Base-by-base conservation (phyloP, 2,329 filamentous ascomycete species). In the Colletotrichum nymphaeae region DNA sequence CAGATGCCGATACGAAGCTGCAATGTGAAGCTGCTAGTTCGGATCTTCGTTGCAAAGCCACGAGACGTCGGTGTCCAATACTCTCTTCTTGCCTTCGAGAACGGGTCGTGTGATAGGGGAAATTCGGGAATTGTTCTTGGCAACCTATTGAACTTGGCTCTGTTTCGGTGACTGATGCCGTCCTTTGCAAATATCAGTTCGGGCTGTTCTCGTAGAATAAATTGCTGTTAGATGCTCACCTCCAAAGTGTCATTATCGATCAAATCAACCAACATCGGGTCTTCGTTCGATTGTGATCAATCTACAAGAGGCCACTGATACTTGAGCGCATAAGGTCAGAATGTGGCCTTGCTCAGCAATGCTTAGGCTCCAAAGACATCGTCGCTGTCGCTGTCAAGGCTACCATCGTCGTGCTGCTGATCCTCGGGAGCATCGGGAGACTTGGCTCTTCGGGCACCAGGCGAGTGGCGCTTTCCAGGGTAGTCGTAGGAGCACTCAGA, bases 401-500 rank as follows among this genome's bases (percentile, higher is more conserved):
- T 30, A 8, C 35, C 32, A n/a, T 37, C 26, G 53, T 56, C n/a
- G 52, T 52, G n/a, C 9, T 26, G 16, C 8, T 12, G 30, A 9
- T 63, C 52, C 4, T 28, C 14, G 4, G 24, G 30, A 22, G 24
- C 22, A 5, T 28, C 6, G 1, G 6, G 5, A 42, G 37, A 49
- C 28, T 53, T 19, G 3, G 14, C 46, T 35, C 22, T 24, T 14
- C 35, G 55, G 8, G 46, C 26, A 11, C 24, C 32, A 8, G 60
- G 42, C 32, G 55, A 49, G 16, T 55, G 37, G 19, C 46, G 6
- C 28, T 71, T 73, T 30, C 67, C 71, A 7, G 71, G 71, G 16
- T 73, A 73, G 56, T 73, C 71, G 52, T 73, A 73, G 22, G 71
- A 73, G 24, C 71, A 73, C 28, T 73, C 71, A 1, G 71, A 71